A percentile compares a stretch with the other conserved stretches of the same genome.
Evolutionary conservation across 2,329 filamentous ascomycete genomes (phyloP).

Genomic region (Diaporthe sp.): DNA sequence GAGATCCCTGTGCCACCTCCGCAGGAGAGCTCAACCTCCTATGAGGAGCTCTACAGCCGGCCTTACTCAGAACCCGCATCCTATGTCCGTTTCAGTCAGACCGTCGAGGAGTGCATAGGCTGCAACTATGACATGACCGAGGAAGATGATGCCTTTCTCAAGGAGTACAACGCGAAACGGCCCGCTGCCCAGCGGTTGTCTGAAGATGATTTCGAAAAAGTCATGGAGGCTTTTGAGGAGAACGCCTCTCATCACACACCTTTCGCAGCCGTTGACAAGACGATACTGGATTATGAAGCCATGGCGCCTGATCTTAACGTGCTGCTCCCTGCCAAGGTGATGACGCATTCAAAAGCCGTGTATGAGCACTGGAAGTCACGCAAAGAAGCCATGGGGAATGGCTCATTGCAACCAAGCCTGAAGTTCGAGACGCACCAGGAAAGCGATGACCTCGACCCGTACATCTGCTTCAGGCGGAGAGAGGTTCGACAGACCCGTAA

Average conservation of each 20-base stretch:
- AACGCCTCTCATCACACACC: slow-evolving; percentile 87
- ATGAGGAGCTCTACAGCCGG: slow-evolving; percentile 88
- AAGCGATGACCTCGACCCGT: slow-evolving; percentile 95
- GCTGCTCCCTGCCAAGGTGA: slow-evolving; percentile 57
- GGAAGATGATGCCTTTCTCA: slow-evolving; percentile 89
- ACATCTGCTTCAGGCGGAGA: slow-evolving; percentile 96
- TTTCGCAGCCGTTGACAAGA: slow-evolving; percentile 90
- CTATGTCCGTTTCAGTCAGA: slow-evolving; percentile 98
- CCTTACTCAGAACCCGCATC: slow-evolving; percentile 87
- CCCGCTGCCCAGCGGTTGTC: slow-evolving; percentile 76
- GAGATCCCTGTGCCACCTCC: slow-evolving; percentile 77
- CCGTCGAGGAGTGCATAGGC: slow-evolving; percentile 94
- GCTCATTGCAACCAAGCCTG: slow-evolving; percentile 80
- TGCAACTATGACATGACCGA: slow-evolving; percentile 92
- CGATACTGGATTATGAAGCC: slow-evolving; percentile 81
- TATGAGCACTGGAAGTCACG: slow-evolving; percentile 91
- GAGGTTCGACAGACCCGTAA: slow-evolving; percentile 96
- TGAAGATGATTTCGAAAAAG: slow-evolving; percentile 92
- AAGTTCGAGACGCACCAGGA: slow-evolving; percentile 97
- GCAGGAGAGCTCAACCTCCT: slow-evolving; percentile 75
- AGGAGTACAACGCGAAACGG: slow-evolving; percentile 84
- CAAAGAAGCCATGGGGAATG: slow-evolving; percentile 76
- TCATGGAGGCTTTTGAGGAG: slow-evolving; percentile 96
- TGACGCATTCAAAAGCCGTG: slow-evolving; percentile 78
- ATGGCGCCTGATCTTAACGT: slow-evolving; percentile 78